A percentile compares a stretch with the other conserved stretches of the same genome.
These are phyloP conservation scores for Datura wrightii DNA, from an alignment of 257 asterid genomes.

Conservation along the genomic window DNA sequence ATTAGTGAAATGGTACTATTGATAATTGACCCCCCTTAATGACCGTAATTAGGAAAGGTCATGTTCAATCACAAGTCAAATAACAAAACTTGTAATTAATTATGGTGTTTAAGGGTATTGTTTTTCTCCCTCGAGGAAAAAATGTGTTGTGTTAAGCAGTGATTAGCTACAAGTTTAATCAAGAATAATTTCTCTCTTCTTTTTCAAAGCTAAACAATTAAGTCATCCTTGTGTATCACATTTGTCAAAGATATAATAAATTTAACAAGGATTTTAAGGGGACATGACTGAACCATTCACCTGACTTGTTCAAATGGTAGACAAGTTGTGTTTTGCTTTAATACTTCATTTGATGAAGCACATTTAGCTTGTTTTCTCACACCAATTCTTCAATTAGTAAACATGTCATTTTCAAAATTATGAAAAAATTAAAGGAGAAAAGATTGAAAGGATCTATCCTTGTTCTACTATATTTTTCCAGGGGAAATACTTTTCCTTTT, in stretches of 20 bases:
- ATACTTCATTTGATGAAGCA: slow-evolving; percentile 23
- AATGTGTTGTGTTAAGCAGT: background rate
- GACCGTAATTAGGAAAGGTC: background rate
- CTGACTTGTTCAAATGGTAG: background rate
- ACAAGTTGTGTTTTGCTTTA: slow-evolving; percentile 13
- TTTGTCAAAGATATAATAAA: background rate
- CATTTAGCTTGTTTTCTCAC: slow-evolving; percentile 35
- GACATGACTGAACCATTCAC: background rate
- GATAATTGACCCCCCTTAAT: background rate
- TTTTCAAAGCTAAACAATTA: background rate
- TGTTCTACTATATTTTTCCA: background rate
- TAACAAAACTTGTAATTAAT: background rate
- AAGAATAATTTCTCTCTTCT: background rate
- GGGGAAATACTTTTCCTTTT: background rate
- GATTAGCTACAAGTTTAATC: background rate
- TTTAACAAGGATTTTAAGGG: background rate
- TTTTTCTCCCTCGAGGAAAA: background rate
- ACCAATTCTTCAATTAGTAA: slow-evolving; percentile 31
- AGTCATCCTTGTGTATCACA: background rate
- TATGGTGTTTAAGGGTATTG: background rate
- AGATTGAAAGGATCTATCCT: background rate
- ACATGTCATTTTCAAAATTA: slow-evolving; percentile 14
- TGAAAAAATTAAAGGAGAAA: background rate
- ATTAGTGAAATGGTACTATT: background rate
- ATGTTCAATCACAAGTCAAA: background rate